A percentile compares a stretch with the other conserved stretches of the same genome.
phyloP scores from a whole-genome alignment of 805 yeast genomes.

The Torulaspora franciscae region DNA sequence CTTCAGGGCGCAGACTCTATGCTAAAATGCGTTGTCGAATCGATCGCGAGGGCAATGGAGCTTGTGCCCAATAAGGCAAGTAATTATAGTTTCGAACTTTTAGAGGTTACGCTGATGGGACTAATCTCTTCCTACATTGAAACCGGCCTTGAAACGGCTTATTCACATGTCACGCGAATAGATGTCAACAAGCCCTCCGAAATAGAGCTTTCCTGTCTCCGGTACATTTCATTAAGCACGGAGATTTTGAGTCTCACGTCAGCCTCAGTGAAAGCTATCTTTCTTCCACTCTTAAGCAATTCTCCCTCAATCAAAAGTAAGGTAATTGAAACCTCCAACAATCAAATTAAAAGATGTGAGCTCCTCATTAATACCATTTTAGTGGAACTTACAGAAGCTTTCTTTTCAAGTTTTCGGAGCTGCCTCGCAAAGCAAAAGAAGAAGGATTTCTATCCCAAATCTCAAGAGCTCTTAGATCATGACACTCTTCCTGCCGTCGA shows the following conservation, averaged over 20 bases:
- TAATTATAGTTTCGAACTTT: conserved; percentile 57
- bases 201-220: conserved; percentile 46
- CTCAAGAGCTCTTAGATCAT: conserved; percentile 45
- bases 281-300: conserved; percentile 67
- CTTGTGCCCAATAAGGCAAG: conserved; percentile 58
- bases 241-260: conserved; percentile 64
- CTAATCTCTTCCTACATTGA: conserved; percentile 73
- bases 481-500: conserved; percentile 70
- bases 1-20: conserved; percentile 54
- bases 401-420: conserved; percentile 46
- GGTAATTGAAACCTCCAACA: conserved; percentile 58
- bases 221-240: conserved; percentile 48
- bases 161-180: conserved; percentile 42
- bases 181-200: conserved; percentile 27
- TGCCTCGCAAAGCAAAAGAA: conserved; percentile 63
- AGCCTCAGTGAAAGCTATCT: conserved; percentile 65
- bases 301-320: conserved; percentile 52
- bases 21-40: conserved; percentile 67
- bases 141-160: conserved; percentile 67
- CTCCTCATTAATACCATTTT: conserved; percentile 59
- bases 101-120: conserved; percentile 62
- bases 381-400: conserved; percentile 51
- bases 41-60: conserved; percentile 72
- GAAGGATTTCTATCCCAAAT: conserved; percentile 57
- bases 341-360: conserved; percentile 57